phyloP scores from a whole-genome alignment of 2,329 filamentous ascomycete species.

The Ustulina deusta region DNA sequence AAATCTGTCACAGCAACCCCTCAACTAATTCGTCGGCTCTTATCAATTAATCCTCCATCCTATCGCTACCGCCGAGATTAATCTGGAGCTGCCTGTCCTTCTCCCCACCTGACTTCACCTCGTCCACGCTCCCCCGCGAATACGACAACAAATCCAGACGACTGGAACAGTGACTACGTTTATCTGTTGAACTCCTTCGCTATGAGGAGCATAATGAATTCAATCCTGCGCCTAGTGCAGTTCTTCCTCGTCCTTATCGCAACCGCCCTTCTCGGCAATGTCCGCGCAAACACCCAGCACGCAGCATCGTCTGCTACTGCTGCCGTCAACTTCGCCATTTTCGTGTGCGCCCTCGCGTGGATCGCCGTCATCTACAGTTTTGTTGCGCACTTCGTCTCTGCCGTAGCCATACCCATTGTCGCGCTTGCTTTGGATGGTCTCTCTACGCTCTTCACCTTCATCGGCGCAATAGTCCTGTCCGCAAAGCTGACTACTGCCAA shows the following conservation, averaged over 20 bases:
- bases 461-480: constrained; percentile 76
- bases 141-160: neutral
- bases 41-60: neutral
- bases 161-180: neutral
- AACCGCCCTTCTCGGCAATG: constrained; percentile 69
- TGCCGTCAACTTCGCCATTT: constrained; percentile 75
- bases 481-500: constrained; percentile 76
- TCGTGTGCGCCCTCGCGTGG: constrained; percentile 75
- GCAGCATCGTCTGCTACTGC: constrained; percentile 57
- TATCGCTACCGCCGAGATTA: constrained; percentile 14
- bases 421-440: constrained; percentile 51
- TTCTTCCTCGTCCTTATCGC: constrained; percentile 65
- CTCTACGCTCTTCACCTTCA: constrained; percentile 76
- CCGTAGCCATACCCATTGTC: constrained; percentile 45
- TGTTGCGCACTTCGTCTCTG: constrained; percentile 43
- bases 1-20: constrained; percentile 11
- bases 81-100: no score
- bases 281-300: constrained; percentile 64
- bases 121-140: neutral
- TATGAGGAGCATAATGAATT: constrained; percentile 55
- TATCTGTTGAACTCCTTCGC: neutral
- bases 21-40: constrained; percentile 7
- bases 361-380: constrained; percentile 66
- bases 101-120: neutral
- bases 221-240: constrained; percentile 62